phyloP scores from a whole-genome alignment of 768 basidiomycete species.

The Serendipita sp. region DNA sequence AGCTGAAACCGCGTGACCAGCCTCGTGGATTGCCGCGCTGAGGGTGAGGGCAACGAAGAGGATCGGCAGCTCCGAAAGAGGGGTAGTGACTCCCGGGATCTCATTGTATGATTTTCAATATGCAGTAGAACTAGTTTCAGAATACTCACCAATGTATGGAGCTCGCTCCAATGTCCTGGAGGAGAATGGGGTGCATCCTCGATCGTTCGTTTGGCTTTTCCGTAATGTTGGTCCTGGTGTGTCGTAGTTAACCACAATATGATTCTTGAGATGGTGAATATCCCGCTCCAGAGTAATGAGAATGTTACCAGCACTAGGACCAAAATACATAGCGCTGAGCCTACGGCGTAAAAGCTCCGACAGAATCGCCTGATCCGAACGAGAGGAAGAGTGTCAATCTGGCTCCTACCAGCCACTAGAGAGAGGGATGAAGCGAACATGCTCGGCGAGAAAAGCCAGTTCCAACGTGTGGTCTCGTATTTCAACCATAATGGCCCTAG shows the following conservation, averaged over 20 bases:
- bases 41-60: conserved; percentile 45
- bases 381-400: neutral
- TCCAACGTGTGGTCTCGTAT: conserved; percentile 3
- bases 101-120: conserved; percentile 18
- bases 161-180: neutral
- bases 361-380: neutral
- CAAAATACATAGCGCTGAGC: neutral
- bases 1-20: conserved; percentile 62
- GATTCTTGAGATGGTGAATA: neutral
- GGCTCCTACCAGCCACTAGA: neutral
- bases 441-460: neutral
- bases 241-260: neutral
- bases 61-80: conserved; percentile 50
- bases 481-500: neutral
- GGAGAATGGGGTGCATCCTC: neutral
- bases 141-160: neutral
- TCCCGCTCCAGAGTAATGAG: neutral
- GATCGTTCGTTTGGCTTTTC: neutral
- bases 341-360: neutral
- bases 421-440: neutral
- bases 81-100: conserved; percentile 76
- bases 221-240: neutral
- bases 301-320: neutral
- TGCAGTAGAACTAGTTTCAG: neutral
- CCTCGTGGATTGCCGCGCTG: conserved; percentile 62